These are phyloP conservation scores for Phellopilus nigrolimitatus DNA, from an alignment of 1,284 basidiomycete genomes.

Conservation along the genomic window DNA sequence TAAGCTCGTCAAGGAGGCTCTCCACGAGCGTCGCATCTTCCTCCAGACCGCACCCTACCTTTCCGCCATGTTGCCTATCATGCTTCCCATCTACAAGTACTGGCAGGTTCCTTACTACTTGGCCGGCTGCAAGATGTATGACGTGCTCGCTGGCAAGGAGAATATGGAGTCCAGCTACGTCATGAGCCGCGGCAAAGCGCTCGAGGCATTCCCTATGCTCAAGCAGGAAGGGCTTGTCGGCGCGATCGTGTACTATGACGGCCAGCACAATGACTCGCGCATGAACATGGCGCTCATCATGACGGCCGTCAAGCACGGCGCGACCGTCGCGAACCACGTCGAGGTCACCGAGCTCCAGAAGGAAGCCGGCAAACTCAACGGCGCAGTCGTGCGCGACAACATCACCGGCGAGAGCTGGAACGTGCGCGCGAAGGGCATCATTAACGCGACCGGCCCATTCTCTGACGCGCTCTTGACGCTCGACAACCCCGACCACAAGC, in stretches of 20 bases:
- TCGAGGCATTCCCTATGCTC: conserved; percentile 96
- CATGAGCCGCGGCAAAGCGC: conserved; percentile 89
- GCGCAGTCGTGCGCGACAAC: conserved; percentile 77
- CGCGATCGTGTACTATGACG: conserved; percentile 95
- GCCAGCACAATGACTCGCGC: conserved; percentile 96
- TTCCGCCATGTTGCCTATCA: conserved; percentile 88
- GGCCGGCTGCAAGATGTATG: conserved; percentile 96
- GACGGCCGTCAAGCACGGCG: conserved; percentile 93
- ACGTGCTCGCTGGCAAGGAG: conserved; percentile 90
- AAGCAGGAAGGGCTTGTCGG: conserved; percentile 92
- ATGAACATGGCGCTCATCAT: conserved; percentile 96
- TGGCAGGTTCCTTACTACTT: conserved; percentile 98
- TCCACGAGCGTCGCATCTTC: conserved; percentile 92
- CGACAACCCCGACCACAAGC: conserved; percentile 76
- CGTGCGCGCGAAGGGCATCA: conserved; percentile 84
- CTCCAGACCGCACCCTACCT: conserved; percentile 95
- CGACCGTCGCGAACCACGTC: conserved; percentile 86
- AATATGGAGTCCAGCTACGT: conserved; percentile 97
- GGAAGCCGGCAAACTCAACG: conserved; percentile 60
- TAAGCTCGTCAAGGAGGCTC: conserved; percentile 92
- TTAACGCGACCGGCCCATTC: conserved; percentile 98
- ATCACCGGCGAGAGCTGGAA: conserved; percentile 83
- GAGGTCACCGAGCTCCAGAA: conserved; percentile 80
- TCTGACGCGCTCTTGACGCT: conserved; percentile 83
- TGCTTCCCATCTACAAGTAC: conserved; percentile 76